A percentile compares a stretch with the other conserved stretches of the same genome.
Evolutionary conservation across 2,329 filamentous ascomycete species (phyloP).

Genomic region (Cercospora sp.): DNA sequence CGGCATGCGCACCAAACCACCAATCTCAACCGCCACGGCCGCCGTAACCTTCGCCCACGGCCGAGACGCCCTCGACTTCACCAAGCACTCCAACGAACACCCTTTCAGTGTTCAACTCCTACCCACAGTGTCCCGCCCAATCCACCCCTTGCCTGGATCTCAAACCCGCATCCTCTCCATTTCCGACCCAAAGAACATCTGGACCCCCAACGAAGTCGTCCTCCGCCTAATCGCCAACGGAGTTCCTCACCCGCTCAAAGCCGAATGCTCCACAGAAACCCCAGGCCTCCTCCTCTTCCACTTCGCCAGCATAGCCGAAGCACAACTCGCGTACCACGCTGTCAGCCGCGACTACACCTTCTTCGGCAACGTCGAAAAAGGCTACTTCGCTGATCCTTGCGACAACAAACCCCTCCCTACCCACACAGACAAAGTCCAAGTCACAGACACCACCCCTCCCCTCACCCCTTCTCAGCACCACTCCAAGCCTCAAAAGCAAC

Average conservation of each 20-base stretch:
- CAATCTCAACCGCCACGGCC: slow-evolving; percentile 24
- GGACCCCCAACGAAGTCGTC: slow-evolving; percentile 2
- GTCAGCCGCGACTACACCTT: background rate
- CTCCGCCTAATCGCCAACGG: slow-evolving; percentile 5
- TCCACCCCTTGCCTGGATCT: background rate
- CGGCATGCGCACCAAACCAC: slow-evolving; percentile 24
- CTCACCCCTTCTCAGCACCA: no score
- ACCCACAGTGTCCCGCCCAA: slow-evolving; percentile 12
- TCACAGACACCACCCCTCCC: no score
- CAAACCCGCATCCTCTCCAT: slow-evolving; percentile 14
- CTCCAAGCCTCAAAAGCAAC: no score
- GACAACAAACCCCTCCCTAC: no score
- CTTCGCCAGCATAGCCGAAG: slow-evolving; percentile 18
- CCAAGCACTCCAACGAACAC: slow-evolving; percentile 8
- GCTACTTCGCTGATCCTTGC: slow-evolving; percentile 16
- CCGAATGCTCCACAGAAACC: background rate
- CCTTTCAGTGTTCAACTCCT: slow-evolving; percentile 8
- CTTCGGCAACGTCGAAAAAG: slow-evolving; percentile 6
- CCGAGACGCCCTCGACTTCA: slow-evolving; percentile 20
- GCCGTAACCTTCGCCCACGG: slow-evolving; percentile 28
- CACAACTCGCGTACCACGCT: slow-evolving; percentile 3
- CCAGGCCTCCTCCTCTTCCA: slow-evolving; percentile 10
- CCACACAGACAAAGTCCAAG: no score
- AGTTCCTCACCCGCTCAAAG: slow-evolving; percentile 5
- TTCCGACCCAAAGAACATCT: background rate